phyloP scores from a whole-genome alignment of 805 yeast genomes.

The Candida sanyiensis region DNA sequence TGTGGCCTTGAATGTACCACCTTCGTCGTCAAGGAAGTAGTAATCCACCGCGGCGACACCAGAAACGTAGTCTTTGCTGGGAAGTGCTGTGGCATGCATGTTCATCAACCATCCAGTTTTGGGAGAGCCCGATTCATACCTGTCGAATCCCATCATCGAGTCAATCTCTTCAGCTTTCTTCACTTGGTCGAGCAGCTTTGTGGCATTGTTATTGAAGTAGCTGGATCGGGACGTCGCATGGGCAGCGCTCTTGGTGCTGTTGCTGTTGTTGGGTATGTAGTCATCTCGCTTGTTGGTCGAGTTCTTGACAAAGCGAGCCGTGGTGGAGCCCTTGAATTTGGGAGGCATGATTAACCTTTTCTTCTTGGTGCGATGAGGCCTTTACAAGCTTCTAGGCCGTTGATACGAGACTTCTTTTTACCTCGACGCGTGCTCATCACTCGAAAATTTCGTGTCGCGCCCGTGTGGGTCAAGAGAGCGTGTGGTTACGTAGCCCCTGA shows the following conservation, averaged over 20 bases:
- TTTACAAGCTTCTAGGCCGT: background rate
- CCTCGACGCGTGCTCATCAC: no score
- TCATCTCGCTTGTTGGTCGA: constrained; percentile 18
- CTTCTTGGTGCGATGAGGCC: background rate
- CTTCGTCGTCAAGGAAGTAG: constrained; percentile 92
- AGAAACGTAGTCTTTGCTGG: constrained; percentile 49
- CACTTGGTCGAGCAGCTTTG: constrained; percentile 41
- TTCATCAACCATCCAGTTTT: constrained; percentile 88
- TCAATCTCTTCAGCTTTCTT: constrained; percentile 66
- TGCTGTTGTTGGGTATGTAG: constrained; percentile 29
- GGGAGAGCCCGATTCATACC: constrained; percentile 65
- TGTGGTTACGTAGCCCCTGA: background rate
- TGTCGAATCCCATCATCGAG: constrained; percentile 79
- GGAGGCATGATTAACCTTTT: no score
- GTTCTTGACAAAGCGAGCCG: constrained; percentile 50
- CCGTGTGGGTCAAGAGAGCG: no score
- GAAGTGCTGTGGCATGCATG: constrained; percentile 81
- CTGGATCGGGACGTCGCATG: background rate
- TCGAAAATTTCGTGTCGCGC: no score
- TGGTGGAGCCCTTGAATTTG: constrained; percentile 41
- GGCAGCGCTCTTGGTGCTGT: constrained; percentile 34
- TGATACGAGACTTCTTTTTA: background rate
- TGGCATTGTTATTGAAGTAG: constrained; percentile 16
- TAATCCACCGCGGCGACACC: constrained; percentile 90
- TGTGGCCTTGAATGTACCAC: constrained; percentile 89